Base-by-base conservation (phyloP, 805 yeast species). In the Blastobotrys peoriensis region DNA sequence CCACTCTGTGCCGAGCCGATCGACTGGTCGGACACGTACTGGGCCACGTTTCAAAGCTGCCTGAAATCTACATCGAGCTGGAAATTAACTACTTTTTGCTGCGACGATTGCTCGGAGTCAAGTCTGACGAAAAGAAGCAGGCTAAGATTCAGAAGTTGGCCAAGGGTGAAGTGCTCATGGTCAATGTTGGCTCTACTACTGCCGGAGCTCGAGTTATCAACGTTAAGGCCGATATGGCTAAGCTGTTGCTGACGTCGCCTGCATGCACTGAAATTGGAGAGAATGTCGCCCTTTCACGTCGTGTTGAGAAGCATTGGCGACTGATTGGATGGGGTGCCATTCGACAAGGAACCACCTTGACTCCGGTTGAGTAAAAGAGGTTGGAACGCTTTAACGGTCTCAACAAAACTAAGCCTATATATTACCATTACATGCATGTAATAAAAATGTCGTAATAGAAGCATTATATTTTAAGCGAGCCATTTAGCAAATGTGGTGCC, bases 231-330 rank as follows among this genome's bases (percentile, higher is more conserved):
- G 99, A 93, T 78, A 87, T 94, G 96, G 98, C 98, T 38, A 86
- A 96, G 76, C 76, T 93, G 62, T 88, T 87, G 64, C 78, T 93
- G 64, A 91, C 98, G 39, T 82, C 96, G 39, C 98, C 99, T 45
- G 98, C 98, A 40, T 93, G 99, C 81, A 91, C 99, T 33, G 97
- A 91, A 74, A 77, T 91, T 41, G 86, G 94, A 57, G 99, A 93
- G 74, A 91, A 93, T 83, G 91, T 93, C 67, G 99, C 99, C 33
- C 74, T 93, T 63, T 88, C 97, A 37, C 86, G 99, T 78, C 89
- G 98, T 79, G 93, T 93, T 60, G 99, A 93, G 66, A 91, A 91
- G 79, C 99, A 93, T 69, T 93, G 97, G 96, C 93, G 99, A 78
- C 77, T 93, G 66, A 93, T 93, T 71, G 99, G 99, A 60, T 93